Evolutionary conservation across 2,329 filamentous ascomycete genomes (phyloP).

Genomic region (Ampelomyces quisqualis): DNA sequence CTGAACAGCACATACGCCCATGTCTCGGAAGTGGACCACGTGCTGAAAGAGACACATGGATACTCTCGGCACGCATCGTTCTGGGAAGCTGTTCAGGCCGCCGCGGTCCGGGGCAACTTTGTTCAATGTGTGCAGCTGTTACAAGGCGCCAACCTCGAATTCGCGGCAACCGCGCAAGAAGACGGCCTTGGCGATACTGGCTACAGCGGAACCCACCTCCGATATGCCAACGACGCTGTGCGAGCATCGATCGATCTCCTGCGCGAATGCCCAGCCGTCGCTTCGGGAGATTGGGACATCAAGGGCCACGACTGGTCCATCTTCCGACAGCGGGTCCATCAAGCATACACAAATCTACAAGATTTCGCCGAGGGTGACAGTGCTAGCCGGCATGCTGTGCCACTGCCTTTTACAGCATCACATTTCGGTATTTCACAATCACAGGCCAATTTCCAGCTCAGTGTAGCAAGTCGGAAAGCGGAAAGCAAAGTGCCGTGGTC

Average conservation of each 20-base stretch:
- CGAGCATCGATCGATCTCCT: conserved; percentile 69
- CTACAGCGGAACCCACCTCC: conserved; percentile 74
- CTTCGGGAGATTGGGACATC: conserved; percentile 75
- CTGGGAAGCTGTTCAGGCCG: conserved; percentile 76
- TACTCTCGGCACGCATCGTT: conserved; percentile 75
- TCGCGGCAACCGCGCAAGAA: conserved; percentile 65
- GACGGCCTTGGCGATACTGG: conserved; percentile 64
- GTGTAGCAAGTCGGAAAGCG: conserved; percentile 68
- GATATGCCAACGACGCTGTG: conserved; percentile 73
- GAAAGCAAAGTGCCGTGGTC: conserved; percentile 87
- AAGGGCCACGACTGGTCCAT: conserved; percentile 78
- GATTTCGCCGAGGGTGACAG: conserved; percentile 76
- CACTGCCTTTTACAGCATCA: conserved; percentile 48
- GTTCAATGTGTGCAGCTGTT: conserved; percentile 66
- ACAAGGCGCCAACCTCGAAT: conserved; percentile 73
- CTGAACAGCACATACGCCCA: conserved; percentile 72
- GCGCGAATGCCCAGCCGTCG: conserved; percentile 68
- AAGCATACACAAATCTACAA: conserved; percentile 69
- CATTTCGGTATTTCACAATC: conserved; percentile 45
- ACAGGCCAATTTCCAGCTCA: conserved; percentile 61
- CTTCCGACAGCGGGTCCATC: conserved; percentile 73
- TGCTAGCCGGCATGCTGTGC: conserved; percentile 47
- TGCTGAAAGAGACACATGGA: conserved; percentile 66
- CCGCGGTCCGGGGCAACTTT: conserved; percentile 74
- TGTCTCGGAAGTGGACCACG: conserved; percentile 63